A percentile compares a stretch with the other conserved stretches of the same genome.
These are phyloP conservation scores for Saccharomyces hybrid DNA, from an alignment of 1,139 yeast species.

Conservation along the genomic window DNA sequence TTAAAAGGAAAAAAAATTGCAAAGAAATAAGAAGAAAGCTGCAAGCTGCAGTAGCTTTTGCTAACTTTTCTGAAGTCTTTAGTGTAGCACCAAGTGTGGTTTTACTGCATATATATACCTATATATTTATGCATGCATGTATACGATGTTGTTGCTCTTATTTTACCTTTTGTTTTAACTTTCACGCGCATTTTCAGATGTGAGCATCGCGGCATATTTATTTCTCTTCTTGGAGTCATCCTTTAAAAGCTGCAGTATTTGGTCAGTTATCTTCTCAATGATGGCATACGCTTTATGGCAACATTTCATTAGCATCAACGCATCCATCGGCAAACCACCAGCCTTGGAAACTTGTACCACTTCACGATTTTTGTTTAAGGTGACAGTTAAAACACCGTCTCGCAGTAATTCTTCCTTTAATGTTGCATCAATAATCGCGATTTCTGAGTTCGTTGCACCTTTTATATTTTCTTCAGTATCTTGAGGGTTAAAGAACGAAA, in stretches of 20 bases:
- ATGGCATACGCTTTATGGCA: constrained; percentile 57
- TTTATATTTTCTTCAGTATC: constrained; percentile 60
- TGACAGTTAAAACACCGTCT: constrained; percentile 74
- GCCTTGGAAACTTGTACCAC: constrained; percentile 82
- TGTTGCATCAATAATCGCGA: constrained; percentile 69
- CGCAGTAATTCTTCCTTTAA: constrained; percentile 68
- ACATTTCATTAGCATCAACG: constrained; percentile 59
- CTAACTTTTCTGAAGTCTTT: not conserved
- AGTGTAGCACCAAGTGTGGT: not conserved
- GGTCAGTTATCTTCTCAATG: constrained; percentile 57
- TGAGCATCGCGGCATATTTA: constrained; percentile 25
- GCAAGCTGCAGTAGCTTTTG: not conserved
- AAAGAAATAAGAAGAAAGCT: not conserved
- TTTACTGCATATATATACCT: not conserved
- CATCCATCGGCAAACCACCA: constrained; percentile 85
- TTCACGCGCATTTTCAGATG: constrained; percentile 31
- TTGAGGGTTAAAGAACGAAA: constrained; percentile 68
- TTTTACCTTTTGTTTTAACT: not conserved
- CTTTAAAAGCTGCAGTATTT: constrained; percentile 50
- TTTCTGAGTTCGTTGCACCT: constrained; percentile 52
- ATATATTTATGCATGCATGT: not conserved
- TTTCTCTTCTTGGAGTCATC: constrained; percentile 43
- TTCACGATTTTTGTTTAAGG: constrained; percentile 84
- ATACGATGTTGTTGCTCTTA: not conserved
- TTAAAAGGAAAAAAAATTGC: not conserved